A percentile compares a stretch with the other conserved stretches of the same genome.
phyloP scores from a whole-genome alignment of 177 flowering plant species.

The Vitis hybrid region DNA sequence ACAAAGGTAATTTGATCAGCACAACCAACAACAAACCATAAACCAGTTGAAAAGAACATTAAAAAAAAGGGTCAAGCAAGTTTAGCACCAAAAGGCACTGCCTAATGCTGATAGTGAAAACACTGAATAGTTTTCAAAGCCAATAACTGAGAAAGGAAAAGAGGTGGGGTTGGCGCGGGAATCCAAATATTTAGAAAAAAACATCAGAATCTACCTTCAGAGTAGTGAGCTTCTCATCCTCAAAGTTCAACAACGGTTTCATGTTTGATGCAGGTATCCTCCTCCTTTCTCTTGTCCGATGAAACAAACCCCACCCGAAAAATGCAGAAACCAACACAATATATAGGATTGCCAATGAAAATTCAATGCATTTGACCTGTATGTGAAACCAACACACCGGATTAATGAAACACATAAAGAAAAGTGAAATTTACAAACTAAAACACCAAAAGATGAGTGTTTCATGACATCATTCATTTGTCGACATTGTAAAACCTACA shows the following conservation, averaged over 20 bases:
- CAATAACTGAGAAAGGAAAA: neutral
- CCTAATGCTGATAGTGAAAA: neutral
- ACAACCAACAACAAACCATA: neutral
- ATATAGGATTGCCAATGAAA: conserved; percentile 51
- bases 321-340: conserved; percentile 48
- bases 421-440: neutral
- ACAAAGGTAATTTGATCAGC: neutral
- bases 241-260: conserved; percentile 43
- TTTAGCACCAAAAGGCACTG: neutral
- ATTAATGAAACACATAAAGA: neutral
- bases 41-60: neutral
- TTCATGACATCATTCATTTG: neutral
- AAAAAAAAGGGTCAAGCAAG: neutral
- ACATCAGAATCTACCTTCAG: conserved; percentile 39
- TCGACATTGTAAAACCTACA: neutral
- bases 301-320: conserved; percentile 60
- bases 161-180: too few species aligned
- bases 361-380: conserved; percentile 68
- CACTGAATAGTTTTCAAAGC: neutral
- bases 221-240: conserved; percentile 31
- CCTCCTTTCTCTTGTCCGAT: conserved; percentile 37
- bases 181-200: neutral
- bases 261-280: conserved; percentile 27
- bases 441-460: neutral
- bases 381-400: conserved; percentile 19